Conservation (phyloP, 805 yeast species). For the Ogataea henricii region DNA sequence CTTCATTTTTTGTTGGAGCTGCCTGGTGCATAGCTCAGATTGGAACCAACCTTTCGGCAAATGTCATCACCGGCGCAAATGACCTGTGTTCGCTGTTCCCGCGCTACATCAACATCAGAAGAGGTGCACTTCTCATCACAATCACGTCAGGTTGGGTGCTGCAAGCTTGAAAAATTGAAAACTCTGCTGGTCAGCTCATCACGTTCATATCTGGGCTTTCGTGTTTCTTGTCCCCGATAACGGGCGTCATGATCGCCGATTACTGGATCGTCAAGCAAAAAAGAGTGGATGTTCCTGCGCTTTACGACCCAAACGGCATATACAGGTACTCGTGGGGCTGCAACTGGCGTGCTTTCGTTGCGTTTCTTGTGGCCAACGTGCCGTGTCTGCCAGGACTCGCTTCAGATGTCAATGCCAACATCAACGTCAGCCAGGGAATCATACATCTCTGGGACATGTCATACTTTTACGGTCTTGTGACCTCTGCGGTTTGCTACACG, state of each 20-base stretch:
- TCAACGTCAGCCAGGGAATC: slow-evolving; percentile 26
- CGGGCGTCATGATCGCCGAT: slow-evolving; percentile 42
- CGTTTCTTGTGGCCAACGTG: slow-evolving; percentile 41
- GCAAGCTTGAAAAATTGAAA: slow-evolving; percentile 44
- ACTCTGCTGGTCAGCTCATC: slow-evolving; percentile 38
- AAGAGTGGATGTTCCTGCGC: slow-evolving; percentile 39
- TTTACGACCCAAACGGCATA: slow-evolving; percentile 32
- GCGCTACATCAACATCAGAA: slow-evolving; percentile 55
- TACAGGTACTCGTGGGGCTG: slow-evolving; percentile 47
- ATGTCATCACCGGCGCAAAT: slow-evolving; percentile 61
- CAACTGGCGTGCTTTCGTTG: slow-evolving; percentile 44
- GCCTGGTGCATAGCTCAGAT: slow-evolving; percentile 35
- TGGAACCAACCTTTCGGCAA: slow-evolving; percentile 52
- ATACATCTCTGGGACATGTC: slow-evolving; percentile 34
- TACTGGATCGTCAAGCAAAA: slow-evolving; percentile 40
- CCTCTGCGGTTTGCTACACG: slow-evolving; percentile 31
- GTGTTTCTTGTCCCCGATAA: slow-evolving; percentile 41
- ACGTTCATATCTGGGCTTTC: slow-evolving; percentile 41
- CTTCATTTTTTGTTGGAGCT: slow-evolving; percentile 23
- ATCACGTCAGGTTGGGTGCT: slow-evolving; percentile 40
- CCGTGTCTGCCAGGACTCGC: slow-evolving; percentile 44
- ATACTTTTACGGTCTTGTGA: slow-evolving; percentile 33
- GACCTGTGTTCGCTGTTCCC: slow-evolving; percentile 61
- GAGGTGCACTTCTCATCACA: slow-evolving; percentile 46
- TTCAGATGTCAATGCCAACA: slow-evolving; percentile 30